These are phyloP conservation scores for Didymella exigua DNA, from an alignment of 2,329 filamentous ascomycete genomes.

Conservation along the genomic window DNA sequence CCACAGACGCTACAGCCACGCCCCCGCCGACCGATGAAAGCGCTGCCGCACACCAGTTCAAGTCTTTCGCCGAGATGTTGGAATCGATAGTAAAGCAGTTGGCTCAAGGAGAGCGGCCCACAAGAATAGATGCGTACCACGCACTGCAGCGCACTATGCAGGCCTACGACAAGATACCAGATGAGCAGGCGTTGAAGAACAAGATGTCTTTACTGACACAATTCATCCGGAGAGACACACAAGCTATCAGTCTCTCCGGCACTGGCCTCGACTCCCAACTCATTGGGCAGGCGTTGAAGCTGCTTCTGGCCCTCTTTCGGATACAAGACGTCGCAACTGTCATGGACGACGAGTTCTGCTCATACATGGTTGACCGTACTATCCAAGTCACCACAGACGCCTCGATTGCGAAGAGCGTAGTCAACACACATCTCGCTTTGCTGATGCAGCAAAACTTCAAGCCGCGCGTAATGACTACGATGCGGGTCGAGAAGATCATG, in stretches of 20 bases:
- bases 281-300: slow-evolving; percentile 75
- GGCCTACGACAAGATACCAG: slow-evolving; percentile 78
- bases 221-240: slow-evolving; percentile 83
- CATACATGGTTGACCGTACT: slow-evolving; percentile 80
- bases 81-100: slow-evolving; percentile 84
- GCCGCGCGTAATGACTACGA: slow-evolving; percentile 71
- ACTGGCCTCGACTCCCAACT: slow-evolving; percentile 69
- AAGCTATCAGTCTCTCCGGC: slow-evolving; percentile 62
- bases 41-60: slow-evolving; percentile 54
- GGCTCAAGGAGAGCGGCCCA: slow-evolving; percentile 72
- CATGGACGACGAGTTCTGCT: slow-evolving; percentile 77
- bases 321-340: slow-evolving; percentile 72
- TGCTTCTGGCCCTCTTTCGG: slow-evolving; percentile 78
- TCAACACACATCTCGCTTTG: slow-evolving; percentile 79
- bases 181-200: slow-evolving; percentile 54
- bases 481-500: slow-evolving; percentile 74
- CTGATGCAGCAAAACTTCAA: slow-evolving; percentile 81
- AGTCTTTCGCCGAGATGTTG: slow-evolving; percentile 77
- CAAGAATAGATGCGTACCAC: slow-evolving; percentile 83
- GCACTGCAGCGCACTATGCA: slow-evolving; percentile 77
- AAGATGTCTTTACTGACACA: slow-evolving; percentile 80
- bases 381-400: slow-evolving; percentile 74
- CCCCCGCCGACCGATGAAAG: slow-evolving; percentile 46
- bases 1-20: slow-evolving; percentile 54
- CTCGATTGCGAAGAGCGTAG: slow-evolving; percentile 73